Evolutionary conservation across 306 rosid species (phyloP).

Genomic region (Cicer pinnatifidum): DNA sequence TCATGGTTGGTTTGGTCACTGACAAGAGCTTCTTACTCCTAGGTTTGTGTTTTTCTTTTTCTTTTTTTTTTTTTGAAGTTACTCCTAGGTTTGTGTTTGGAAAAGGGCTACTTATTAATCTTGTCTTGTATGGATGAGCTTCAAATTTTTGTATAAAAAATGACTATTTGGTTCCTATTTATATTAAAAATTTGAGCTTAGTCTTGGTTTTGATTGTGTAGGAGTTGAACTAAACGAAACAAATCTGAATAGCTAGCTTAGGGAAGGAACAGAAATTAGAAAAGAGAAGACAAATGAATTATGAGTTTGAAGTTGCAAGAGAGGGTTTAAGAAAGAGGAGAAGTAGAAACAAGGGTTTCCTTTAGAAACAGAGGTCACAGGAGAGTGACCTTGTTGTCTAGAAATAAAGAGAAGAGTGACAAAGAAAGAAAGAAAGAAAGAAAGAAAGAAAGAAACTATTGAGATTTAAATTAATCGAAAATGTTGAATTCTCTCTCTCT

Average conservation of each 20-base stretch:
- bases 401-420: constrained; percentile 30
- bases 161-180: constrained; percentile 40
- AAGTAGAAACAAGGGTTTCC: constrained; percentile 43
- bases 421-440: constrained; percentile 6
- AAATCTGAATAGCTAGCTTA: constrained; percentile 20
- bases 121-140: constrained; percentile 38
- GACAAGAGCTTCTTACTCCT: constrained; percentile 44
- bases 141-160: constrained; percentile 51
- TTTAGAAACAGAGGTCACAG: constrained; percentile 42
- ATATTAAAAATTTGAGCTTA: constrained; percentile 18
- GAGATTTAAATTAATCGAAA: constrained; percentile 33
- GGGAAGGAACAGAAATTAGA: neutral
- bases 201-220: constrained; percentile 25
- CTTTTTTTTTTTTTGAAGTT: neutral
- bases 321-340: constrained; percentile 4
- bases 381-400: constrained; percentile 25
- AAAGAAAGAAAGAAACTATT: neutral
- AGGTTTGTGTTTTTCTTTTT: constrained; percentile 37
- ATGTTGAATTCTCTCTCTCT: neutral
- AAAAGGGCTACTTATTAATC: constrained; percentile 39
- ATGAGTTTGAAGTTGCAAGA: constrained; percentile 35
- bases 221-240: neutral
- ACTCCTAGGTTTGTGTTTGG: constrained; percentile 44
- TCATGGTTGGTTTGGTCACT: constrained; percentile 52
- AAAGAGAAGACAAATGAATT: constrained; percentile 21